Percentiles rank a stretch among this genome's conserved stretches.
Conservation (phyloP, 768 basidiomycete genomes). For the Piloderma croceum region DNA sequence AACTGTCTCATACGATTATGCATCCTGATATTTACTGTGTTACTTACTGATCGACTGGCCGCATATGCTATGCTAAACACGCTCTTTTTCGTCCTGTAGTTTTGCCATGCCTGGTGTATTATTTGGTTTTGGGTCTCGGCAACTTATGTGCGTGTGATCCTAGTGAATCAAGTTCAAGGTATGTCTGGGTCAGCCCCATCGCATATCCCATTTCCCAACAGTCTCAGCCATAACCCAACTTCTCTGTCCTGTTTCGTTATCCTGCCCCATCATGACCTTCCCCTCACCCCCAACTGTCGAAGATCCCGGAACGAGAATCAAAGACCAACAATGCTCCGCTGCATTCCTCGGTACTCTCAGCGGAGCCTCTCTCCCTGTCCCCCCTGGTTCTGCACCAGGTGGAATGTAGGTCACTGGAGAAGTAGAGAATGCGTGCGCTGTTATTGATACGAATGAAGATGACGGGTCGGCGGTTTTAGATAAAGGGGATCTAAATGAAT, state of each 20-base stretch:
- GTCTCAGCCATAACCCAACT: conserved; percentile 45
- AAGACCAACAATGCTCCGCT: conserved; percentile 49
- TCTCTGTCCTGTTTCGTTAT: conserved; percentile 3
- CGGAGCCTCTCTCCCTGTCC: conserved; percentile 24
- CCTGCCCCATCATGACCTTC: conserved; percentile 1
- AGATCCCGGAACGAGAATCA: conserved; percentile 35
- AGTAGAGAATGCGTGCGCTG: conserved; percentile 36
- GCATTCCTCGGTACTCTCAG: conserved; percentile 40
- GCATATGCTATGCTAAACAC: no score
- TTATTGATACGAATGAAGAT: conserved; percentile 38
- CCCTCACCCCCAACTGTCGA: conserved; percentile 4
- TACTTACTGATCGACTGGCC: no score
- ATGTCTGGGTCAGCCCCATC: conserved; percentile 40
- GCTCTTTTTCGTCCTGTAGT: no score
- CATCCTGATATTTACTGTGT: no score
- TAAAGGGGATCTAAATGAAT: no score
- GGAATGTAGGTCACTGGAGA: conserved; percentile 53
- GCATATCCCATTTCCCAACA: conserved; percentile 34
- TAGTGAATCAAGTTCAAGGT: no score
- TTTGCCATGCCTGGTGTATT: no score
- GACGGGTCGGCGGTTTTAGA: no score
- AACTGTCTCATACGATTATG: no score
- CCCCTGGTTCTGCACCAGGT: conserved; percentile 9
- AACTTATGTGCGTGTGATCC: no score
- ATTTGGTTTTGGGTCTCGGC: no score